Evolutionary conservation across 805 yeast species (phyloP).

Genomic region (Candida broadrunensis): DNA sequence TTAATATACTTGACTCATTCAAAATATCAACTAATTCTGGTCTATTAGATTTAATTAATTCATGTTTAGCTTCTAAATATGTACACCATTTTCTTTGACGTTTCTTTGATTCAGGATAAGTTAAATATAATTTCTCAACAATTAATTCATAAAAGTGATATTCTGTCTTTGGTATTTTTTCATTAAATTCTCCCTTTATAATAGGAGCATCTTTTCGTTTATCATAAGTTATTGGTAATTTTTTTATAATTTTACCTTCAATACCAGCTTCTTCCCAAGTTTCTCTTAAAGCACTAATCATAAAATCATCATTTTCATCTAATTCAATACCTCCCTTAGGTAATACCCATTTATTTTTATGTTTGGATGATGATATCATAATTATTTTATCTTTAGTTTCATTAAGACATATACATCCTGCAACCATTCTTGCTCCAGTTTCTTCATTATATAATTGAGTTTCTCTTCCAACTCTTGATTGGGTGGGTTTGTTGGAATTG

Average conservation of each 20-base stretch:
- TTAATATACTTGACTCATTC: constrained; percentile 49
- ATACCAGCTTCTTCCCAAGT: constrained; percentile 99
- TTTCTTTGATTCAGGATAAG: constrained; percentile 71
- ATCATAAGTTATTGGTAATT: constrained; percentile 69
- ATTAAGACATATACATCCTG: constrained; percentile 83
- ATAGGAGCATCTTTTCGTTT: constrained; percentile 37
- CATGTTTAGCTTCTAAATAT: constrained; percentile 63
- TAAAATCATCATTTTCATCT: constrained; percentile 61
- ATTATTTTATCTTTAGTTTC: constrained; percentile 58
- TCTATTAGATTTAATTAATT: constrained; percentile 53
- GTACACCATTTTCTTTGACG: constrained; percentile 77
- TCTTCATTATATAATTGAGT: constrained; percentile 56
- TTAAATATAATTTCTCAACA: constrained; percentile 50
- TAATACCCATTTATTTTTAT: constrained; percentile 72
- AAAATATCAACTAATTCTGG: constrained; percentile 68
- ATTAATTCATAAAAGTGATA: constrained; percentile 83
- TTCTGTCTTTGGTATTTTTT: constrained; percentile 70
- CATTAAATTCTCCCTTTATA: constrained; percentile 22
- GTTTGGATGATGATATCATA: constrained; percentile 73
- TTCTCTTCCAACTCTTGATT: constrained; percentile 54
- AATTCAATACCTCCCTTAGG: constrained; percentile 95
- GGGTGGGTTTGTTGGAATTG: constrained; percentile 1
- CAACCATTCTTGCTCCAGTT: constrained; percentile 82
- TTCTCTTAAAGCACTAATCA: constrained; percentile 70
- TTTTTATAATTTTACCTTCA: constrained; percentile 54